Percentiles rank a stretch among this genome's conserved stretches.
Evolutionary conservation across 345 rosid genomes (phyloP).

Genomic region (Gossypium australe): DNA sequence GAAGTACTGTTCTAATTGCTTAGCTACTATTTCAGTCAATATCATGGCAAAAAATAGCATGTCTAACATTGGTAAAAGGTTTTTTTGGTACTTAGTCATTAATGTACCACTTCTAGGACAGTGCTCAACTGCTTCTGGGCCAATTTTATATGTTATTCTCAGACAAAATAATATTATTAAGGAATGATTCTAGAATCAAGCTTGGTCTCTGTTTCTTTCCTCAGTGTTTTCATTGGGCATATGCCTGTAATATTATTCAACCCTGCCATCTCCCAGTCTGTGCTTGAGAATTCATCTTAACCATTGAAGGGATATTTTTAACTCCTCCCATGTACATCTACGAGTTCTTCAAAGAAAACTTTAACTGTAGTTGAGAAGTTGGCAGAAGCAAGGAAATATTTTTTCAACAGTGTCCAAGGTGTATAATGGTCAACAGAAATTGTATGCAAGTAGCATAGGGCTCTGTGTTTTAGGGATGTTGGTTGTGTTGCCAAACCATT

Average conservation of each 20-base stretch:
- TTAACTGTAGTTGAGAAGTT: conserved; percentile 1
- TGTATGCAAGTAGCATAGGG: not conserved
- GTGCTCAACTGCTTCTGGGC: not conserved
- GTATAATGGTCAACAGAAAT: not conserved
- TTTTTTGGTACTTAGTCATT: not conserved
- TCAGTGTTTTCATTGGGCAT: not conserved
- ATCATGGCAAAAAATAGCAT: not conserved
- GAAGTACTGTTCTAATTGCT: not conserved
- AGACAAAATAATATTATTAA: not conserved
- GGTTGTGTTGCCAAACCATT: not conserved
- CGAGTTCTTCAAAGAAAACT: not conserved
- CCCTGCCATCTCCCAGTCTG: not conserved
- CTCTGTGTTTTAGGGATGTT: not conserved
- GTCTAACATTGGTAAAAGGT: not conserved
- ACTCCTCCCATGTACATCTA: not conserved
- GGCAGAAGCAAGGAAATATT: not conserved
- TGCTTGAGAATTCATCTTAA: not conserved
- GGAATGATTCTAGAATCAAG: not conserved
- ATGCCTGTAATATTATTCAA: not conserved
- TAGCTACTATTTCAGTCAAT: conserved; percentile 3
- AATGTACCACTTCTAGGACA: not conserved
- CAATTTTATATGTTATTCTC: not conserved
- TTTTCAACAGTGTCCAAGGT: not conserved
- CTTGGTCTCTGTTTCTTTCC: not conserved
- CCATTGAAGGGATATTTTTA: not conserved